Base-by-base conservation (phyloP, 2,329 filamentous ascomycete species). In the Cladophialophora bantiana region DNA sequence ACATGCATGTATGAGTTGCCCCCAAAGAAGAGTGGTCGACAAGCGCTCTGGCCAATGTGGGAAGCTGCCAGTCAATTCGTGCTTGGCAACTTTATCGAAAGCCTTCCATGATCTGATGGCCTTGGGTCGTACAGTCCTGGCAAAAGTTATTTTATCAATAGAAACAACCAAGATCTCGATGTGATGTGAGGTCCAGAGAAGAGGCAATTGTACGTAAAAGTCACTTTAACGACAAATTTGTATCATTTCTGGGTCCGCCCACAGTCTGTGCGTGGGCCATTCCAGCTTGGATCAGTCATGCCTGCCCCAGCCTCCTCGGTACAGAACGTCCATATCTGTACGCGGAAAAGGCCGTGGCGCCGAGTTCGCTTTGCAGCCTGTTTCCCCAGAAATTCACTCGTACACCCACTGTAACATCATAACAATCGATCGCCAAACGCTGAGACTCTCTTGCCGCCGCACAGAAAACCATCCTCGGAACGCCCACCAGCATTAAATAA, bases 211-310 rank as follows among this genome's bases (percentile, higher is more conserved):
- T 26, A 26, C 26, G 26, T 26, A 26, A 26, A 26, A 26, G 26
- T 26, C 26, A 26, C 26, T 26, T 26, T 26, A 26, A 26, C 36
- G 36, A 10, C 36, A 38, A 38, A 13, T 38, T 38, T 38, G 36
- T 38, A 38, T 50, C 9, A 26, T 50, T 50, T 50, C 45, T 50
- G 45, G 18, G 26, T 50, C 45, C 45, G 45, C 45, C 45, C 45
- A 20, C 45, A 26, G 38, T 42, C 20, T 50, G 4, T 26, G n/a
- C n/a, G 45, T 50, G 45, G 45, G 45, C 45, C 45, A 20, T 50
- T 50, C 45, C 45, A 50, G 45, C 45, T 20, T 26, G 45, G 5
- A 26, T 26, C 45, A 50, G 26, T 26, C 45, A 18, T 50, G 45
- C 45, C 45, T 26, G 45, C 20, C 20, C 45, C 4, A 12, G 45